phyloP scores from a whole-genome alignment of 306 rosid species.

The Malus fusca region DNA sequence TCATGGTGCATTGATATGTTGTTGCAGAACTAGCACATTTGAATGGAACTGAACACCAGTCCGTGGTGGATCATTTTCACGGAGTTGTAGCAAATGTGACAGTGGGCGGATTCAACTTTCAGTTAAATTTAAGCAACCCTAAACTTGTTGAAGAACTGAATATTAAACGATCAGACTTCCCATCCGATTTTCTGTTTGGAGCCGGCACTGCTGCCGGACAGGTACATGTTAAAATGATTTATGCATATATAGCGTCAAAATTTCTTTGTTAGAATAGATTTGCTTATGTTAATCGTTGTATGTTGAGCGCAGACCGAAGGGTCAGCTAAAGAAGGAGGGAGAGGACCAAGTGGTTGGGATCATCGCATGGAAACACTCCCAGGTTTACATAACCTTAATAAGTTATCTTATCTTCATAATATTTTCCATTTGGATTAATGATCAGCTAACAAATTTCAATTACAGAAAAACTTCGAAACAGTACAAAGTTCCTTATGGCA shows the following conservation, averaged over 20 bases:
- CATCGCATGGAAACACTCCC: slow-evolving; percentile 1
- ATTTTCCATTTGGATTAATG: neutral
- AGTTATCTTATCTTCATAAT: neutral
- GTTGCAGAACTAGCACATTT: too few relatives aligned
- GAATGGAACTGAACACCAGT: too few relatives aligned
- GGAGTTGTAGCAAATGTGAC: too few relatives aligned
- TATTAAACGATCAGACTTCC: too few relatives aligned
- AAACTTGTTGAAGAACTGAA: too few relatives aligned
- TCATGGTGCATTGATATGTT: too few relatives aligned
- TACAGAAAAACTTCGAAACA: neutral
- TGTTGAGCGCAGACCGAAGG: slow-evolving; percentile 1
- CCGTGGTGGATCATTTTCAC: too few relatives aligned
- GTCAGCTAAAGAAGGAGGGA: slow-evolving; percentile 2
- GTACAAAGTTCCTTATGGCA: neutral
- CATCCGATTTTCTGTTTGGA: slow-evolving; percentile 7
- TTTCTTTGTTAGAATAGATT: too few relatives aligned
- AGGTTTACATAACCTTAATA: neutral
- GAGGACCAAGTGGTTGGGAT: slow-evolving; percentile 12
- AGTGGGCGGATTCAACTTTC: too few relatives aligned
- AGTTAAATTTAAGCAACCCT: too few relatives aligned
- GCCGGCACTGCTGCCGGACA: slow-evolving; percentile 5
- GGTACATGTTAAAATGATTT: neutral
- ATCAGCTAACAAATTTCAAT: neutral
- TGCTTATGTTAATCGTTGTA: neutral
- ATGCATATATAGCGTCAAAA: too few relatives aligned